Evolutionary conservation across 169 alveolate species (phyloP), one percentile per base, ranked within the genome.

Genomic region (Amoebophrya sp.): DNA sequence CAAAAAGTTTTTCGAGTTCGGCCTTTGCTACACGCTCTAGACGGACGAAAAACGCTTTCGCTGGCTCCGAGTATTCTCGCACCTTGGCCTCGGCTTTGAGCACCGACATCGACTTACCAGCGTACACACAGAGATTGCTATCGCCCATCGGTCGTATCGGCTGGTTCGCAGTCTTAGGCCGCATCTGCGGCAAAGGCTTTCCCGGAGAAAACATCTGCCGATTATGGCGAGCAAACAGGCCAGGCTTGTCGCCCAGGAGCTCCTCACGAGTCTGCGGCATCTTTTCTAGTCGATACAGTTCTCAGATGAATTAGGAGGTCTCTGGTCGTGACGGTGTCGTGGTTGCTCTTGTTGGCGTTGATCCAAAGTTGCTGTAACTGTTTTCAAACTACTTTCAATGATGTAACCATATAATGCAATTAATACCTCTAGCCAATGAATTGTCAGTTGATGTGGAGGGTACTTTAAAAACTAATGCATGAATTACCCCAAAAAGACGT

Each of bases 181-280:
- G 83, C 83, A 65, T 36, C n/a, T n/a, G n/a, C n/a, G n/a, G n/a
- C n/a, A n/a, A n/a, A n/a, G n/a, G n/a, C 83, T 65, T 65, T 6
- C 10, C n/a, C 83, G 83, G 83, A 10, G 33, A 6, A 36, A 65
- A 65, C 33, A 36, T 18, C 2, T 65, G 33, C 26, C n/a, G 18
- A 36, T 65, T 65, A 36, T 65, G 83, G 2, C 83, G 83, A 29
- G 83, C 83, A 18, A 65, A 65, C 83, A 36, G 83, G 36, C 83
- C 83, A 6, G 83, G 33, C 83, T 65, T 65, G 83, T 65, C 26
- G 83, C 83, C 83, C 83, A 65, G 83, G 26, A 65, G 83, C 83
- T 65, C 83, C 10, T 65, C 83, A 65, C 83, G 83, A 0, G 83
- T 65, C 26, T 65, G 83, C 83, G 83, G 83, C 83, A 65, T 65